phyloP scores from a whole-genome alignment of 176 grass and related monocot species.

The Areca catechu region DNA sequence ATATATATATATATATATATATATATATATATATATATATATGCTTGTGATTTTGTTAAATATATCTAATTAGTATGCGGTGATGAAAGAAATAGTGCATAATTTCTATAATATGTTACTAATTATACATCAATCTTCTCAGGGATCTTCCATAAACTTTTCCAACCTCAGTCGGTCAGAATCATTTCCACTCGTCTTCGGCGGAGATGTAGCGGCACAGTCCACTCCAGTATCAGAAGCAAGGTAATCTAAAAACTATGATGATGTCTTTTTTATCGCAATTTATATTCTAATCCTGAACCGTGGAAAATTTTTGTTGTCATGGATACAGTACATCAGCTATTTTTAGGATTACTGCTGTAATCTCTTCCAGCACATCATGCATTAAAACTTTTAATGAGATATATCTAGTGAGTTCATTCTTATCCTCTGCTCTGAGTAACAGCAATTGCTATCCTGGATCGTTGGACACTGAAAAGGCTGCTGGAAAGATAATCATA shows the following conservation, averaged over 20 bases:
- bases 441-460: slow-evolving; percentile 91
- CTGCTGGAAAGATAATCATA: slow-evolving; percentile 73
- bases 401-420: too few relatives aligned
- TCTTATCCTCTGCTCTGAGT: neutral
- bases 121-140: neutral
- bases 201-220: slow-evolving; percentile 32
- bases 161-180: slow-evolving; percentile 54
- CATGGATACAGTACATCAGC: too few relatives aligned
- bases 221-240: slow-evolving; percentile 68
- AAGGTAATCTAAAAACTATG: slow-evolving; percentile 35
- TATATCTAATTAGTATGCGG: too few relatives aligned
- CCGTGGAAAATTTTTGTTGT: too few relatives aligned
- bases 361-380: too few relatives aligned
- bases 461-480: slow-evolving; percentile 65
- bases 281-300: too few relatives aligned
- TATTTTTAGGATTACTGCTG: too few relatives aligned
- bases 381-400: too few relatives aligned
- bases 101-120: neutral
- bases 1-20: too few relatives aligned
- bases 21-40: too few relatives aligned
- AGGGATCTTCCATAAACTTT: slow-evolving; percentile 81
- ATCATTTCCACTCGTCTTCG: slow-evolving; percentile 49
- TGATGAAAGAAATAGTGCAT: neutral
- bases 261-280: too few relatives aligned
- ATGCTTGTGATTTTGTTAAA: too few relatives aligned